Evolutionary conservation across 2,329 filamentous ascomycete genomes (phyloP).

Genomic region (Pezicula carpinea): DNA sequence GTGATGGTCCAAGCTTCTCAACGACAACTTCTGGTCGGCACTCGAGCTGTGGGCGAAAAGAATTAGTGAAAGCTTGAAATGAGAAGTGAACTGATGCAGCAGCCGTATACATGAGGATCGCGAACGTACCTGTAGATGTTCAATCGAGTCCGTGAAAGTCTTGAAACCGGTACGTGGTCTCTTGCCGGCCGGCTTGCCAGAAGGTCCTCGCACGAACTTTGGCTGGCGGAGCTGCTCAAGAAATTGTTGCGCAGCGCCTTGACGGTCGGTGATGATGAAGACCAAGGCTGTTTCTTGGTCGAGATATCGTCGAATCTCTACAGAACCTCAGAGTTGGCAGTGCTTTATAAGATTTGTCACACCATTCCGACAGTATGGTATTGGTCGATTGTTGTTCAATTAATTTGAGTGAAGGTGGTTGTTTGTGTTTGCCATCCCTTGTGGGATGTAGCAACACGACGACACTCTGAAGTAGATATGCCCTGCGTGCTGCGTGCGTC

Average conservation of each 20-base stretch:
- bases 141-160: too few species aligned
- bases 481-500: constrained; percentile 17
- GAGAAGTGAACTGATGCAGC: background rate
- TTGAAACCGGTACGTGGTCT: too few species aligned
- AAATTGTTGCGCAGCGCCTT: too few species aligned
- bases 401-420: constrained; percentile 16
- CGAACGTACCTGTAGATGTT: too few species aligned
- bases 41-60: background rate
- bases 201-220: too few species aligned
- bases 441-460: constrained; percentile 20
- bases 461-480: constrained; percentile 12
- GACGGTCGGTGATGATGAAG: background rate
- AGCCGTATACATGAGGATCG: too few species aligned
- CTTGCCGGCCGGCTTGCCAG: too few species aligned
- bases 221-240: too few species aligned
- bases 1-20: background rate
- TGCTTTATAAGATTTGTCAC: constrained; percentile 26
- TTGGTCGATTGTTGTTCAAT: constrained; percentile 16
- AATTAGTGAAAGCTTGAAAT: background rate
- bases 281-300: too few species aligned
- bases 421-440: constrained; percentile 26
- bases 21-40: background rate
- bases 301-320: background rate
- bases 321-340: background rate
- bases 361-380: constrained; percentile 26